These are phyloP conservation scores for Neonectria neomacrospora DNA, from an alignment of 2,329 filamentous ascomycete genomes.

Conservation along the genomic window DNA sequence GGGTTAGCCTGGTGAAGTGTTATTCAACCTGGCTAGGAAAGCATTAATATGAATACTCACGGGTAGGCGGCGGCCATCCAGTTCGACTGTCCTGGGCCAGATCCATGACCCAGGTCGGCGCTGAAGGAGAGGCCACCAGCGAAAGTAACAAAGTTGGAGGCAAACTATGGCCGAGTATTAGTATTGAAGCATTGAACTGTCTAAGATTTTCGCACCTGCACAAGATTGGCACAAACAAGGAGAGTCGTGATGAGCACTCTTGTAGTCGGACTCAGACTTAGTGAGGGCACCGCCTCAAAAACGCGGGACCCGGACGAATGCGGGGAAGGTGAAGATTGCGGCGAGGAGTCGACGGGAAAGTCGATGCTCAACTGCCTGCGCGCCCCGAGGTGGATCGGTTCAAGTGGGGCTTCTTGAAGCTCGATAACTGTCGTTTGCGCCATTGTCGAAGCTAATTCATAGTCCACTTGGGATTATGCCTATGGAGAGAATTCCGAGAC, in stretches of 20 bases:
- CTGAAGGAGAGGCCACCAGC: constrained; percentile 16
- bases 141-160: constrained; percentile 20
- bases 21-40: neutral
- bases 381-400: neutral
- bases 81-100: constrained; percentile 48
- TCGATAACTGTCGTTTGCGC: constrained; percentile 12
- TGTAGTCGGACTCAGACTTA: constrained; percentile 2
- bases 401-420: constrained; percentile 14
- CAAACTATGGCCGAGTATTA: constrained; percentile 5
- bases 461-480: neutral
- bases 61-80: constrained; percentile 55
- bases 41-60: constrained; percentile 35
- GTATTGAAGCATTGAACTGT: neutral
- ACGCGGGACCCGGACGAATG: neutral
- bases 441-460: constrained; percentile 9
- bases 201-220: neutral
- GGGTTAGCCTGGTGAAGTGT: constrained; percentile 53
- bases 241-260: constrained; percentile 9
- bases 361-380: neutral
- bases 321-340: neutral
- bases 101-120: constrained; percentile 16
- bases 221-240: constrained; percentile 20
- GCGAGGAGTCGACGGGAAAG: neutral
- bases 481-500: neutral
- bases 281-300: constrained; percentile 12